Percentiles rank a stretch among this genome's conserved stretches.
Evolutionary conservation across 1,284 basidiomycete species (phyloP).

Genomic region (Marasmius sp.): DNA sequence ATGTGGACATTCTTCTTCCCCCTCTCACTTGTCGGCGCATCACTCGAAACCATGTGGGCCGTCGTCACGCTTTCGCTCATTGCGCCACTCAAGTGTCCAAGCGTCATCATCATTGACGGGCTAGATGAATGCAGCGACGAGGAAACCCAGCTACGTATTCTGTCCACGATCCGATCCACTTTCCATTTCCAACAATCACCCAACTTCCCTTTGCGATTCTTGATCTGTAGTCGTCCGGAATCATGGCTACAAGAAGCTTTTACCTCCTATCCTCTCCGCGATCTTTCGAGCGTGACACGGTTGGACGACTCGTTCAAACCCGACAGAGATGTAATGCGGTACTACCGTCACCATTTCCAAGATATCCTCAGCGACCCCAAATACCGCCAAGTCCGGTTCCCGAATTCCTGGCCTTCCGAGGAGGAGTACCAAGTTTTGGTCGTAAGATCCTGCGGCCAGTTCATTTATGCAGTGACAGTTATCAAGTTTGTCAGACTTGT

Average conservation of each 20-base stretch:
- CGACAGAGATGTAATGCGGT: not conserved
- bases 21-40: too few relatives aligned
- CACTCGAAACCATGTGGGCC: not conserved
- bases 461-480: constrained; percentile 25
- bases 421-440: constrained; percentile 19
- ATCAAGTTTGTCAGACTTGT: constrained; percentile 24
- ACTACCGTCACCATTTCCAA: not conserved
- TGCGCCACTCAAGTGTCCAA: too few relatives aligned
- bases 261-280: not conserved
- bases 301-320: not conserved
- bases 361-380: not conserved
- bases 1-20: too few relatives aligned
- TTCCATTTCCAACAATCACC: not conserved
- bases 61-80: not conserved
- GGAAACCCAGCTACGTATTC: not conserved
- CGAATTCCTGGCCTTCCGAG: constrained; percentile 18
- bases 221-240: constrained; percentile 25
- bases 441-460: constrained; percentile 21
- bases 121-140: constrained; percentile 3
- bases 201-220: constrained; percentile 21
- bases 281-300: not conserved
- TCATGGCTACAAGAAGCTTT: constrained; percentile 22
- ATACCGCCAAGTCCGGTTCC: not conserved
- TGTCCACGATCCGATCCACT: not conserved
- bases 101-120: constrained; percentile 3